Percentiles rank a stretch among this genome's conserved stretches.
phyloP scores from a whole-genome alignment of 1,139 yeast genomes.

The Diutina mesorugosa region DNA sequence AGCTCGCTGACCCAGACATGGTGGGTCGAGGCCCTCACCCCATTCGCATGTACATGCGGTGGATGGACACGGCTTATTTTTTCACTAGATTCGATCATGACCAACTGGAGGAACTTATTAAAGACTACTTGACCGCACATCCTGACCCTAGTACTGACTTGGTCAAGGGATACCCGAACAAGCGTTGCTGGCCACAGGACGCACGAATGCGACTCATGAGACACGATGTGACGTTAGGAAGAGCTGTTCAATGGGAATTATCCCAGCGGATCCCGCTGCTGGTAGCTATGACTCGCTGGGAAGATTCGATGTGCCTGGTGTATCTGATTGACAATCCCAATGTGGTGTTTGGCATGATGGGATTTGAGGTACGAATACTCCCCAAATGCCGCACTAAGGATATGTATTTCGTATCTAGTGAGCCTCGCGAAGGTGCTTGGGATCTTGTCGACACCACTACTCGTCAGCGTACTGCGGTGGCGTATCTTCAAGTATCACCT shows the following conservation, averaged over 20 bases:
- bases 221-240: conserved; percentile 82
- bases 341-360: conserved; percentile 79
- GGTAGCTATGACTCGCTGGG: conserved; percentile 67
- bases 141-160: conserved; percentile 89
- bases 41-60: conserved; percentile 68
- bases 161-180: conserved; percentile 78
- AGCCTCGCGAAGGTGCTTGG: conserved; percentile 70
- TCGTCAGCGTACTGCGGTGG: conserved; percentile 83
- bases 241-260: conserved; percentile 89
- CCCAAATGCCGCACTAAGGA: conserved; percentile 58
- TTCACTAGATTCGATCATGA: conserved; percentile 57
- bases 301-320: conserved; percentile 71
- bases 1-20: conserved; percentile 36
- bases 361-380: conserved; percentile 81
- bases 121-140: conserved; percentile 66
- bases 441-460: conserved; percentile 60
- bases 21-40: conserved; percentile 41
- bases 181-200: conserved; percentile 92
- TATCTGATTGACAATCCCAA: conserved; percentile 88
- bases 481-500: conserved; percentile 72
- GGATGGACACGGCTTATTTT: conserved; percentile 71
- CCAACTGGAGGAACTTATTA: conserved; percentile 65
- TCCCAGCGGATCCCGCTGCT: conserved; percentile 69
- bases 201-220: conserved; percentile 83
- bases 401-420: conserved; percentile 20